Evolutionary conservation across 495 filamentous ascomycete species (phyloP).

Genomic region (Trichodelitschia bisporula): DNA sequence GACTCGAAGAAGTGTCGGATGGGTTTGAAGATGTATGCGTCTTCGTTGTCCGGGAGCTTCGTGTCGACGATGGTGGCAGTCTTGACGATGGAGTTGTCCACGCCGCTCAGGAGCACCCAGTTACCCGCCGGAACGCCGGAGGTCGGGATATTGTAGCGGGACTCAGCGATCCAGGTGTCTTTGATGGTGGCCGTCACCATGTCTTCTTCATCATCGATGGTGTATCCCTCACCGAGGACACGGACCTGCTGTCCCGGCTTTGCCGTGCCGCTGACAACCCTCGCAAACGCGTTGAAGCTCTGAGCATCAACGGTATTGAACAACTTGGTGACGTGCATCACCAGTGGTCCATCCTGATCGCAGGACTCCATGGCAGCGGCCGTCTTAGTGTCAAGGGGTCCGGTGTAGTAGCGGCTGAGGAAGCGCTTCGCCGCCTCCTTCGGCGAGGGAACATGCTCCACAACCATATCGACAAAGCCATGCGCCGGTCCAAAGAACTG

Average conservation of each 20-base stretch:
- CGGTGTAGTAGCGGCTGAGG: conserved; percentile 75
- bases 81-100: conserved; percentile 97
- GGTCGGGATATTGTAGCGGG: conserved; percentile 73
- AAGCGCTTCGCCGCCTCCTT: conserved; percentile 49
- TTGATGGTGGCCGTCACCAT: conserved; percentile 79
- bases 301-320: conserved; percentile 74
- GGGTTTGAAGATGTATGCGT: conserved; percentile 83
- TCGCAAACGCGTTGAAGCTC: conserved; percentile 67
- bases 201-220: conserved; percentile 92
- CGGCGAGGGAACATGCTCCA: conserved; percentile 76
- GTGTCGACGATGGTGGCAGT: conserved; percentile 81
- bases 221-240: conserved; percentile 87
- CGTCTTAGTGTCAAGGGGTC: conserved; percentile 71
- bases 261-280: conserved; percentile 84
- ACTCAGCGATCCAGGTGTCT: conserved; percentile 82
- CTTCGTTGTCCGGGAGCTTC: conserved; percentile 61
- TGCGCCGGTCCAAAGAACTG: conserved; percentile 81
- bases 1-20: conserved; percentile 90
- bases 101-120: conserved; percentile 68
- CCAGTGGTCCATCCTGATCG: conserved; percentile 69
- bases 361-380: conserved; percentile 59
- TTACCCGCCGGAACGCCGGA: conserved; percentile 91
- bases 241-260: conserved; percentile 60
- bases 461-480: conserved; percentile 90
- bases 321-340: conserved; percentile 79